phyloP scores from a whole-genome alignment of 2,329 filamentous ascomycete genomes.

The Aaosphaeria arxii region DNA sequence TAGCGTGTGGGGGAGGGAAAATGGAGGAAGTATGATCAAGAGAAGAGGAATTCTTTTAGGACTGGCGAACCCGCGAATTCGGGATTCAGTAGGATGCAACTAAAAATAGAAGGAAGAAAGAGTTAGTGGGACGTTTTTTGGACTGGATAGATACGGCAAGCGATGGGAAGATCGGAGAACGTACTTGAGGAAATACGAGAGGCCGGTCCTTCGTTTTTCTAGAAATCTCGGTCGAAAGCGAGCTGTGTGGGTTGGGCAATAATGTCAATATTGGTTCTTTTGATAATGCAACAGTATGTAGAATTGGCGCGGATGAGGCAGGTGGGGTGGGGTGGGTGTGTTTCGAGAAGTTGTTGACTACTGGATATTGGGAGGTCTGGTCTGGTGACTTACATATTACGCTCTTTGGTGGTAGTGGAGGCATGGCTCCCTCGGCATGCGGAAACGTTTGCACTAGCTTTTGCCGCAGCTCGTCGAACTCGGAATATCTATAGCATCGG shows the following conservation, averaged over 20 bases:
- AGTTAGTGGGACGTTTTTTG: background rate
- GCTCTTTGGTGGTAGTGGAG: slow-evolving; percentile 87
- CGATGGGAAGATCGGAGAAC: slow-evolving; percentile 29
- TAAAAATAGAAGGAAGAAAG: slow-evolving; percentile 35
- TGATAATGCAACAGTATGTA: background rate
- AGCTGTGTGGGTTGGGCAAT: slow-evolving; percentile 33
- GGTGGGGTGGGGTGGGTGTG: slow-evolving; percentile 13
- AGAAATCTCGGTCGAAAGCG: slow-evolving; percentile 80
- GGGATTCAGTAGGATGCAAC: slow-evolving; percentile 86
- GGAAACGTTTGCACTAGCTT: slow-evolving; percentile 79
- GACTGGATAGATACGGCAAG: background rate
- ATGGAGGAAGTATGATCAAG: slow-evolving; percentile 20
- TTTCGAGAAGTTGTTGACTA: background rate
- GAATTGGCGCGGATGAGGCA: slow-evolving; percentile 4
- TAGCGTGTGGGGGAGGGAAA: background rate
- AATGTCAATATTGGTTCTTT: slow-evolving; percentile 13
- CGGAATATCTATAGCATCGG: slow-evolving; percentile 67
- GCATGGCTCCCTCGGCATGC: slow-evolving; percentile 78
- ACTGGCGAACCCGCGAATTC: slow-evolving; percentile 91
- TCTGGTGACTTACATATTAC: slow-evolving; percentile 64
- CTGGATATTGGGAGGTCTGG: background rate
- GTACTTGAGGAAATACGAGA: slow-evolving; percentile 93
- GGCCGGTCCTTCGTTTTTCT: slow-evolving; percentile 74
- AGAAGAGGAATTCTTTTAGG: slow-evolving; percentile 85
- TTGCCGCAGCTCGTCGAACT: slow-evolving; percentile 80